Base-by-base conservation (phyloP, 2,329 filamentous ascomycete species). In the Plenodomus biglobosus region DNA sequence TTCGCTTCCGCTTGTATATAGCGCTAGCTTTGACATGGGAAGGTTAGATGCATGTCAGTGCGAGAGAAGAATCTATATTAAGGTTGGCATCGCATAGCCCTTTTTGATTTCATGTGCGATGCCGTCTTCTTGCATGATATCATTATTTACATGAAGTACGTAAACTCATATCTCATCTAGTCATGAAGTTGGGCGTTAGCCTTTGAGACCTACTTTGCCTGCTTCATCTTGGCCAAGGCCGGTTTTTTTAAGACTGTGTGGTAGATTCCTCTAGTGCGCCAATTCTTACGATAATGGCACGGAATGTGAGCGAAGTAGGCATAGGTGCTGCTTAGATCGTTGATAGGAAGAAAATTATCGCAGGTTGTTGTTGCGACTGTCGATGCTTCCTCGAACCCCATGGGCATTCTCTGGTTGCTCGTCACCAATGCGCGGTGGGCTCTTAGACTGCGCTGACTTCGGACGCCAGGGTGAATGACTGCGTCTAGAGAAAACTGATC, bases 391-490 rank as follows among this genome's bases (percentile, higher is more conserved):
- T 32, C 27, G 27, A 32, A 32, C 27, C 3, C 27, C 27, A 15
- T 32, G 27, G 13, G 35, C 41, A 15, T 41, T 19, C n/a, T 42
- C 40, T 30, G 48, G 58, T 37, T 68, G 65, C 46, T 72, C 70
- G 6, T 67, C 66, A 22, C 71, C 71, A 27, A 73, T 72, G 13
- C 71, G 56, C 27, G 71, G 71, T 40, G 70, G 69, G 27, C 64
- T 69, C 59, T 66, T 72, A 10, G 65, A 68, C 20, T 65, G 61
- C 18, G 65, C 53, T 11, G 63, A 58, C 8, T 58, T 51, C 3
- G 62, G 61, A 21, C 66, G 61, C 49, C 65, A 71, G 4, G 70
- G 69, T 6, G 67, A 71, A 22, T 56, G 59, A 38, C 68, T 72
- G 37, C 69, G 58, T 46, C 69, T 71, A 52, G 21, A 3, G 36